Evolutionary conservation across 2,329 filamentous ascomycete genomes (phyloP), one percentile per base, ranked within the genome.

Genomic region (Exophiala mesophila): DNA sequence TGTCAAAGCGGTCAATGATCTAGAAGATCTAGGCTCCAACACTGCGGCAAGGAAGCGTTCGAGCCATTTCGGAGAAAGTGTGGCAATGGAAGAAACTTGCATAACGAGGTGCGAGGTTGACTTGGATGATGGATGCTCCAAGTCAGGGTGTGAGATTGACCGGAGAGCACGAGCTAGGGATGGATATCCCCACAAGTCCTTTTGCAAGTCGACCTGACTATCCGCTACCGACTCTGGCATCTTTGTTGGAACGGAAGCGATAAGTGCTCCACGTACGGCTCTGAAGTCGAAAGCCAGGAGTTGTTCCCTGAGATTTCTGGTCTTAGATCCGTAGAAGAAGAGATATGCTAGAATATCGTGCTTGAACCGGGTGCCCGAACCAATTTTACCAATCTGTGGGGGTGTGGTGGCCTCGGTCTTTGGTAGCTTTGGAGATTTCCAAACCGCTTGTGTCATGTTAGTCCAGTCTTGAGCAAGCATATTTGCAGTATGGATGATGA

Each of bases 391-490:
- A 4, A 56, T 44, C 4, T 45, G 17, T 5, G 37, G 23, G 6
- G 35, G 4, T 5, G 12, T 35, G 5, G 47, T 30, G 18, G 39
- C 5, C 26, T 3, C 30, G 33, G 67, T 36, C 1, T 76, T 63
- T 1, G 84, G 80, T 1, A 94, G 75, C 1, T 77, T 59, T 1
- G 86, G 86, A 0, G 86, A 90, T 36, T 68, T 71, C 88, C 88
- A 95, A 4, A 85, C 76, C 1, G 79, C 87, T 60, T 95, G 88
- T 1, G 82, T 85, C 84, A 94, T 85, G 54, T 92, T 92, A 1
- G 72, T 76, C 88, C 88, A 95, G 61, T 95, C 88, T 41, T 82
- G 80, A 3, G 73, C 59, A n/a, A 94, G 90, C 83, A 94, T 88
- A 55, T 95, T 95, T 13, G 88, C 87, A 0, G 88, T 95, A 55